Evolutionary conservation across 1,139 yeast genomes (phyloP), one percentile per base, ranked within the genome.

Genomic region (Protomyces lactucae-debilis): DNA sequence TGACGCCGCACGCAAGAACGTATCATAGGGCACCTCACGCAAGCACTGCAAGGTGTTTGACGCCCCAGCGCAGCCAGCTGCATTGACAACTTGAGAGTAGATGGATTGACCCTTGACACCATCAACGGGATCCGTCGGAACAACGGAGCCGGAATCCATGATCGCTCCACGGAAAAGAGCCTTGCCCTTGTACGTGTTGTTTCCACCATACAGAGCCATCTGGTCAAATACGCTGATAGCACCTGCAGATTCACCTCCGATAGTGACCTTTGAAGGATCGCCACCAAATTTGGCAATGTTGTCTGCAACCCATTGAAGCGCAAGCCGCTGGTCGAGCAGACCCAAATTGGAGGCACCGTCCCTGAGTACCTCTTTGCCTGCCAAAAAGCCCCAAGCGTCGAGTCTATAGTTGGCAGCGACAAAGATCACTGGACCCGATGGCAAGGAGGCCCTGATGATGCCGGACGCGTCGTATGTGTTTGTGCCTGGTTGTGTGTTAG

Each of bases 261-360:
- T 25, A 10, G 61, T 57, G 40, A 77, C 71, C 52, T 69, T 70
- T 14, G 70, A 64, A 2, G 76, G 72, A 65, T 77, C 72, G 14
- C 80, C 80, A 32, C 78, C 78, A 67, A 76, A 76, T 16, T 43
- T 57, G 0, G 65, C 71, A 61, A 76, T 75, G 66, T 77, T 76
- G 51, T 69, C 68, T 59, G 72, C 67, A 9, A 76, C 74, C 80
- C 80, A 77, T 25, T 75, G 67, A 48, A 77, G 65, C 0, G 76
- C 79, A 61, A 67, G 39, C 6, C 74, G 66, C 40, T 72, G 74
- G 65, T 77, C 80, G 56, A 73, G 70, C 12, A 76, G 63, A 0
- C 75, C 79, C 66, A 73, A 72, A 60, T 77, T 77, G 43, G 43
- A 14, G 3, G n/a, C 43, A 10, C 70, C 23, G 69, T 71, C 1